These are phyloP conservation scores for Paramecium biaurelia DNA, from an alignment of 73 alveolate genomes.

Conservation along the genomic window DNA sequence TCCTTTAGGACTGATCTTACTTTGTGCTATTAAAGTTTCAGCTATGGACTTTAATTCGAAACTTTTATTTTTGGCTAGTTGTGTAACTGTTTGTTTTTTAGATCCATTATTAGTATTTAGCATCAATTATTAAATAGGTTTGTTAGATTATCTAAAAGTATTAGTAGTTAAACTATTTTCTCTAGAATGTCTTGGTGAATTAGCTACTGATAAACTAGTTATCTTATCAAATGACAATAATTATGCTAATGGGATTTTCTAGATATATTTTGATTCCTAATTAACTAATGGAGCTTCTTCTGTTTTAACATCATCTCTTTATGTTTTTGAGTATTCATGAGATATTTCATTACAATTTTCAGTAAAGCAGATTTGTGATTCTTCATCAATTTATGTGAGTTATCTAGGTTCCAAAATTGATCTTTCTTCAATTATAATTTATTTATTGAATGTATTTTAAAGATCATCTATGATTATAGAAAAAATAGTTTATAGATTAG, in stretches of 20 bases:
- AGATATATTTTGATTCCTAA: neutral
- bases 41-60: neutral
- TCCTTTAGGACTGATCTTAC: neutral
- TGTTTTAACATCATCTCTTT: neutral
- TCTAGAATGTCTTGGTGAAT: constrained; percentile 43
- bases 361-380: neutral
- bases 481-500: neutral
- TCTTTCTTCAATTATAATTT: neutral
- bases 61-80: neutral
- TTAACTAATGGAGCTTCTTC: constrained; percentile 5
- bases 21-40: neutral
- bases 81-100: neutral
- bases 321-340: neutral
- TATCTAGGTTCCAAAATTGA: constrained; percentile 19
- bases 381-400: constrained; percentile 44
- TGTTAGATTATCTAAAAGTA: neutral
- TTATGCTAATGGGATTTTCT: constrained; percentile 1
- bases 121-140: constrained; percentile 8
- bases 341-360: neutral
- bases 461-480: neutral
- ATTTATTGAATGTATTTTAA: neutral
- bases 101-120: neutral
- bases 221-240: neutral
- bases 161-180: constrained; percentile 19
- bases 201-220: neutral